Conservation (phyloP, 805 yeast species). For the Saturnispora silvae region DNA sequence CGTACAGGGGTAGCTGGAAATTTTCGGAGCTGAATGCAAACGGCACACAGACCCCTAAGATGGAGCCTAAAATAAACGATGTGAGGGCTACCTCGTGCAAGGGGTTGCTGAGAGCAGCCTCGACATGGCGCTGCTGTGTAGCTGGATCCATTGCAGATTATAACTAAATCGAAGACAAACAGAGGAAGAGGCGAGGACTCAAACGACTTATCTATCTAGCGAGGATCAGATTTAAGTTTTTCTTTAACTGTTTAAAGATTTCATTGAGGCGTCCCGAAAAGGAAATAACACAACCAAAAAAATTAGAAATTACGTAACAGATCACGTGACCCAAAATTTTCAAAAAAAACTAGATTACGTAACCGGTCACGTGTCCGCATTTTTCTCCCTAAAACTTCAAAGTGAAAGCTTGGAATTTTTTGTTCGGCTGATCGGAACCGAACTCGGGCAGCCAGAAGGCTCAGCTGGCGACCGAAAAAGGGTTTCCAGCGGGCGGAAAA, state of each 20-base stretch:
- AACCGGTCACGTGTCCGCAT: no score
- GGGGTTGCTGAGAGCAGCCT: slow-evolving; percentile 24
- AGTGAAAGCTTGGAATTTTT: background rate
- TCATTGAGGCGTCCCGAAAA: background rate
- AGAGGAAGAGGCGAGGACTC: no score
- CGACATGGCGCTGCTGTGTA: background rate
- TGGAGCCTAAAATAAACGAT: slow-evolving; percentile 33
- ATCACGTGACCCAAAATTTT: background rate
- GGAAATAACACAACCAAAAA: background rate
- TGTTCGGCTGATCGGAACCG: background rate
- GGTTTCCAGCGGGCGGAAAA: no score
- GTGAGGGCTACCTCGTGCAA: slow-evolving; percentile 34
- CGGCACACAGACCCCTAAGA: slow-evolving; percentile 31
- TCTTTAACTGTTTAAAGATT: background rate
- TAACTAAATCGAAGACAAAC: no score
- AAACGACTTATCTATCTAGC: no score
- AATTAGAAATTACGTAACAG: background rate
- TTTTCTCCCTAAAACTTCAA: background rate
- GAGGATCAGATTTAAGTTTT: no score
- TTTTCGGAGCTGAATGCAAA: slow-evolving; percentile 19
- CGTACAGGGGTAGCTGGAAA: slow-evolving; percentile 33
- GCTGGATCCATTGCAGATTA: background rate
- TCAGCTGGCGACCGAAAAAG: no score
- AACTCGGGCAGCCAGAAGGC: background rate
- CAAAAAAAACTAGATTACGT: no score